A percentile compares a stretch with the other conserved stretches of the same genome.
These are phyloP conservation scores for Xylariaceae sp. DNA, from an alignment of 2,329 filamentous ascomycete genomes.

Conservation along the genomic window DNA sequence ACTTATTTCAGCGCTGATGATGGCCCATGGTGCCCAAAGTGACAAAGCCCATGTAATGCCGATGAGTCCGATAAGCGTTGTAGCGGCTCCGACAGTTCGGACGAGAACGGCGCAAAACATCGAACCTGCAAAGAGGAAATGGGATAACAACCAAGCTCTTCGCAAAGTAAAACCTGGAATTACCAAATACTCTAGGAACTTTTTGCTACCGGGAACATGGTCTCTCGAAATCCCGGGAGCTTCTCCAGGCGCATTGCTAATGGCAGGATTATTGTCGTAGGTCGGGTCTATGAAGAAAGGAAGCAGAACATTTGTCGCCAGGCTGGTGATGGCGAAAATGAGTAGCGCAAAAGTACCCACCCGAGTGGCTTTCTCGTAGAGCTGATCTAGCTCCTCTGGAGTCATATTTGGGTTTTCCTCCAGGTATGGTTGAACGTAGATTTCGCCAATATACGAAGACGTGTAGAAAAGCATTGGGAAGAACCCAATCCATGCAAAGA, in stretches of 20 bases:
- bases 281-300: conserved; percentile 85
- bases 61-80: conserved; percentile 75
- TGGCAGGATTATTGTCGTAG: conserved; percentile 57
- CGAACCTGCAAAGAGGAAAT: conserved; percentile 78
- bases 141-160: conserved; percentile 82
- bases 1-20: conserved; percentile 91
- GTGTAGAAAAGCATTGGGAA: conserved; percentile 96
- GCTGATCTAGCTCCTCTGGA: conserved; percentile 71
- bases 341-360: conserved; percentile 88
- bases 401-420: conserved; percentile 77
- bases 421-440: conserved; percentile 85
- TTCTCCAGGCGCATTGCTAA: conserved; percentile 37
- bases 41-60: conserved; percentile 93
- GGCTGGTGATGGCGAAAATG: conserved; percentile 83
- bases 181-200: conserved; percentile 63
- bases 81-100: conserved; percentile 69
- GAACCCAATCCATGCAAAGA: conserved; percentile 92
- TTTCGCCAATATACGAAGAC: conserved; percentile 89
- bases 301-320: conserved; percentile 78
- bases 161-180: conserved; percentile 86
- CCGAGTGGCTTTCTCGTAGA: conserved; percentile 84
- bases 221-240: conserved; percentile 35
- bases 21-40: conserved; percentile 92
- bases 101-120: conserved; percentile 87
- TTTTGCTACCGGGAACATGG: conserved; percentile 40